Base-by-base conservation (phyloP, 257 asterid genomes). In the Asclepias syriaca region DNA sequence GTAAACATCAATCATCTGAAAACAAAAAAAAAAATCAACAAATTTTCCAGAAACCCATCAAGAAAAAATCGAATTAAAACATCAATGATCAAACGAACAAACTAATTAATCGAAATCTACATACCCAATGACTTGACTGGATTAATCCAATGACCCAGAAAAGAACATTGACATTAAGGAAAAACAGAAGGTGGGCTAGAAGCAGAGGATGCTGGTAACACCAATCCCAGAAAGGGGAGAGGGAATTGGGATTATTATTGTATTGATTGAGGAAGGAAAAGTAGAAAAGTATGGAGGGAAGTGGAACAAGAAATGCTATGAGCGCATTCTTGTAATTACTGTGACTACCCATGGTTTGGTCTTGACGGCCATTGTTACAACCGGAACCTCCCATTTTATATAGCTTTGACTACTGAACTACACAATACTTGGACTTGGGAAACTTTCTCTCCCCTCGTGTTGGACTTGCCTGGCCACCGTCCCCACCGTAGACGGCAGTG, bases 61-160 rank as follows among this genome's bases (percentile, higher is more conserved):
- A 66, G n/a, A 55, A 65, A 67, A 67, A 75, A 63, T 16, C 8
- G 12, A 46, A 55, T 10, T 32, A 11, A 72, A 24, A 21, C 15
- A 65, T 11, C 1, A 72, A 29, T 50, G 32, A 58, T 19, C 18
- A 32, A 14, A 39, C 45, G 9, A 51, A 51, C 70, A 70, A 65
- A 37, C 6, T 7, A 46, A 24, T 24, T 57, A 64, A 21, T 4
- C 18, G 19, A 77, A 76, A 21, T 4, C 18, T 24, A 77, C 77
- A 24, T 72, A 92, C 98, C 98, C 98, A 94, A 74, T 94, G 98
- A 81, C 91, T 94, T 22, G 91, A 85, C 66, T 91, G 98, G 55
- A 88, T 77, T 54, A 81, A 72, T 43, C 93, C 96, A 66, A 91
- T 75, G 67, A 87, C 29, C 96, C 97, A 94, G 86, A 94, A 91